A percentile compares a stretch with the other conserved stretches of the same genome.
Conservation (phyloP, 257 asterid species). For the Apocynum venetum region DNA sequence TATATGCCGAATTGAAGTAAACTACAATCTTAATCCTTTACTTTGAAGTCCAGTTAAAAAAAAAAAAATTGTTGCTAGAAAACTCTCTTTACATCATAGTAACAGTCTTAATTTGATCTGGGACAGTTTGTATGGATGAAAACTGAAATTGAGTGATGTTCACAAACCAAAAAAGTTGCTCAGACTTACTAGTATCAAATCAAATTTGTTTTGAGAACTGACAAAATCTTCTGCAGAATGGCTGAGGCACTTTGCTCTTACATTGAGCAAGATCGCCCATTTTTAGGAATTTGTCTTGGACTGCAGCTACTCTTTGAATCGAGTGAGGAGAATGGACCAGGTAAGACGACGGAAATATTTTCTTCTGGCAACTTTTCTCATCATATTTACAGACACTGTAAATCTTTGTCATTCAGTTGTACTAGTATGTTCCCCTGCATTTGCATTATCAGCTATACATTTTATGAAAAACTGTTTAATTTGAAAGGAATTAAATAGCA, state of each 20-base stretch:
- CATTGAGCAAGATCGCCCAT: slow-evolving; percentile 93
- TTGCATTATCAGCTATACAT: not conserved
- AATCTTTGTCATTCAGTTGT: not conserved
- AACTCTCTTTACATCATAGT: not conserved
- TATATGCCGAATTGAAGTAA: not conserved
- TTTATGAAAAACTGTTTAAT: not conserved
- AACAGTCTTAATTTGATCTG: not conserved
- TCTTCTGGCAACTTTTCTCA: not conserved
- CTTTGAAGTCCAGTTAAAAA: not conserved
- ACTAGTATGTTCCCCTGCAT: not conserved
- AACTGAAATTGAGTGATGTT: slow-evolving; percentile 1
- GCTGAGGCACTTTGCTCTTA: slow-evolving; percentile 77
- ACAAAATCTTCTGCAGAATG: slow-evolving; percentile 43
- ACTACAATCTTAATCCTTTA: not conserved
- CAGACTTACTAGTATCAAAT: not conserved
- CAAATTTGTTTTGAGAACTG: slow-evolving; percentile 12
- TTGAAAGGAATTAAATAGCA: not conserved
- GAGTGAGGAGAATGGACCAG: slow-evolving; percentile 93
- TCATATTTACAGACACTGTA: not conserved
- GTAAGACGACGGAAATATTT: slow-evolving; percentile 28
- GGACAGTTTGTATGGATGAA: not conserved
- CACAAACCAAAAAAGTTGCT: not conserved
- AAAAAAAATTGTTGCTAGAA: not conserved
- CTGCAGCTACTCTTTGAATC: slow-evolving; percentile 95
- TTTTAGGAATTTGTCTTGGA: slow-evolving; percentile 96